These are phyloP conservation scores for Malassezia obtusa DNA, from an alignment of 1,284 basidiomycete species.

Conservation along the genomic window DNA sequence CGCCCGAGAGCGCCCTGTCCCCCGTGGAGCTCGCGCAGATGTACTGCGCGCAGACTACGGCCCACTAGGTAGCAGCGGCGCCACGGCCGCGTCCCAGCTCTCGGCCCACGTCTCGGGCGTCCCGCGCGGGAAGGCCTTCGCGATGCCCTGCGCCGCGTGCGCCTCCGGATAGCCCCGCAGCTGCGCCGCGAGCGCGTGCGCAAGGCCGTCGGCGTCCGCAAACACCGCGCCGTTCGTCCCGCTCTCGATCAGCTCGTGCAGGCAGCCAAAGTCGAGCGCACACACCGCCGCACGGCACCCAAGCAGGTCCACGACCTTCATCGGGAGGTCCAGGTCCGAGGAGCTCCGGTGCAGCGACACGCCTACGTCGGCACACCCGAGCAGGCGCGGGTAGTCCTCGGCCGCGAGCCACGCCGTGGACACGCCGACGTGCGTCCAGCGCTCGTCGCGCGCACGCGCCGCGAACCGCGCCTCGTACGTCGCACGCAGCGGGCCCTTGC, in stretches of 20 bases:
- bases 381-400: constrained; percentile 31
- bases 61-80: not conserved
- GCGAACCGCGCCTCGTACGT: constrained; percentile 63
- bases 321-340: constrained; percentile 83
- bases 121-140: not conserved
- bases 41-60: constrained; percentile 24
- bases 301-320: constrained; percentile 99
- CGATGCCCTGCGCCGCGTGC: not conserved
- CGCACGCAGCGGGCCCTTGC: constrained; percentile 71
- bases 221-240: constrained; percentile 75
- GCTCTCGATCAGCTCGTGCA: constrained; percentile 75
- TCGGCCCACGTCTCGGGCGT: constrained; percentile 4
- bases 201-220: constrained; percentile 60
- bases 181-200: constrained; percentile 54
- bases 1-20: constrained; percentile 27
- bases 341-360: constrained; percentile 83
- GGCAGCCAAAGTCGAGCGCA: constrained; percentile 73
- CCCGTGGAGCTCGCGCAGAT: constrained; percentile 31
- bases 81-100: constrained; percentile 4
- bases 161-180: not conserved
- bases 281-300: constrained; percentile 88
- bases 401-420: constrained; percentile 52
- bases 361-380: constrained; percentile 79
- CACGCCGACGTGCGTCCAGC: constrained; percentile 68
- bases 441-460: constrained; percentile 54